These are phyloP conservation scores for Aspergillus sclerotialis DNA, from an alignment of 2,329 filamentous ascomycete genomes.

Conservation along the genomic window DNA sequence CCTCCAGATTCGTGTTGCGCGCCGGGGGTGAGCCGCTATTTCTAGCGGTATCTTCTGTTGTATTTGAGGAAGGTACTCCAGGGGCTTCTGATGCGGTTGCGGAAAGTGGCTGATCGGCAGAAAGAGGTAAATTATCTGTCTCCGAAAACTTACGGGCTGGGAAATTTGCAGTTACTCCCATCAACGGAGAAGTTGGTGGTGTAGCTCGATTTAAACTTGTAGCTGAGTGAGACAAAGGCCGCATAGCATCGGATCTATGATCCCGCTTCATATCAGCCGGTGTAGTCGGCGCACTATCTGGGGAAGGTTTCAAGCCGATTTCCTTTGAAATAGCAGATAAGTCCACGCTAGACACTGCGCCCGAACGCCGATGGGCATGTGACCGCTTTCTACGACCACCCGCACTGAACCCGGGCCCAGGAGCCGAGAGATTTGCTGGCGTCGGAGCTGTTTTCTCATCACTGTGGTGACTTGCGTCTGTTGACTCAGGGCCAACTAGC, in stretches of 20 bases:
- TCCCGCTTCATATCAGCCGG: constrained; percentile 36
- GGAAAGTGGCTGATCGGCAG: constrained; percentile 69
- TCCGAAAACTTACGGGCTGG: constrained; percentile 6
- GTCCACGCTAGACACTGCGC: constrained; percentile 76
- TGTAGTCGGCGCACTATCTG: constrained; percentile 54
- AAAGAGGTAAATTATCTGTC: constrained; percentile 8
- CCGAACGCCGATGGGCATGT: constrained; percentile 74
- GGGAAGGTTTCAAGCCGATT: constrained; percentile 34
- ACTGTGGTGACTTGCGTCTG: constrained; percentile 43
- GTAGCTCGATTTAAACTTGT: constrained; percentile 21
- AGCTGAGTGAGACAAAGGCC: constrained; percentile 28
- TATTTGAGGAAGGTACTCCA: constrained; percentile 63
- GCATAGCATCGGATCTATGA: constrained; percentile 21
- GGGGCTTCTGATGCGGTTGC: constrained; percentile 78
- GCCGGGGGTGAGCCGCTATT: constrained; percentile 56
- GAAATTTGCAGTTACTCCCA: constrained; percentile 10
- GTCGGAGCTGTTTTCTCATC: constrained; percentile 15
- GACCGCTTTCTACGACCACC: constrained; percentile 49
- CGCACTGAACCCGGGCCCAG: constrained; percentile 31
- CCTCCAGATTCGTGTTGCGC: constrained; percentile 40
- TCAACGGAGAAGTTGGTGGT: constrained; percentile 27
- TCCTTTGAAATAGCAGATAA: constrained; percentile 50
- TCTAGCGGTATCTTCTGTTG: constrained; percentile 64
- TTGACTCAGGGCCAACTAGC: constrained; percentile 52
- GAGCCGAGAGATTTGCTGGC: constrained; percentile 18